Percentiles rank a stretch among this genome's conserved stretches.
Evolutionary conservation across 2,329 filamentous ascomycete species (phyloP).

Genomic region (Aspergillus intermedius): DNA sequence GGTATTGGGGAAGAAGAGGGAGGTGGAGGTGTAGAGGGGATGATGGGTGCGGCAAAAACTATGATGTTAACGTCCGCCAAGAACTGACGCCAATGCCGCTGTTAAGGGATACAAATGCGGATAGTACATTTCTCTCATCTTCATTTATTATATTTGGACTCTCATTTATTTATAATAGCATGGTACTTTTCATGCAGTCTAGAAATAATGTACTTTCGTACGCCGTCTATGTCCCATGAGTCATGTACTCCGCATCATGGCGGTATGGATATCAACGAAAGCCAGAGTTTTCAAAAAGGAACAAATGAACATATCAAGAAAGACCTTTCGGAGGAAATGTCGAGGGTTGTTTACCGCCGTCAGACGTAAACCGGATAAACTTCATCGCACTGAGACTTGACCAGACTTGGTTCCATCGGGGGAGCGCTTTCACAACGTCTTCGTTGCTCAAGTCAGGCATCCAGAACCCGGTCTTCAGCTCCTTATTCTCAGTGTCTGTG

Average conservation of each 20-base stretch:
- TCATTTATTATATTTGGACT: not conserved
- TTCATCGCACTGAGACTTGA: conserved; percentile 66
- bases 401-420: conserved; percentile 79
- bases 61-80: conserved; percentile 26
- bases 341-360: conserved; percentile 60
- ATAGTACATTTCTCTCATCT: not conserved
- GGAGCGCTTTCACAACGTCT: conserved; percentile 59
- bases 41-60: conserved; percentile 11
- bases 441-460: conserved; percentile 68
- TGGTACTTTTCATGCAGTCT: not conserved
- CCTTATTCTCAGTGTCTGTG: conserved; percentile 64
- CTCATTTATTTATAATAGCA: not conserved
- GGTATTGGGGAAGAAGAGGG: not conserved
- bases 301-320: conserved; percentile 29
- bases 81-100: conserved; percentile 3
- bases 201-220: not conserved
- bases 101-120: too few relatives aligned
- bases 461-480: conserved; percentile 74
- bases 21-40: conserved; percentile 2
- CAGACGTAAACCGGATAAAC: conserved; percentile 66
- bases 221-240: conserved; percentile 5
- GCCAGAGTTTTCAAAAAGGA: conserved; percentile 15
- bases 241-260: not conserved
- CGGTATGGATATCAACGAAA: conserved; percentile 7
- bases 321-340: conserved; percentile 68